phyloP scores from a whole-genome alignment of 352 stramenopile genomes.

The Globisporangium iwayamae region DNA sequence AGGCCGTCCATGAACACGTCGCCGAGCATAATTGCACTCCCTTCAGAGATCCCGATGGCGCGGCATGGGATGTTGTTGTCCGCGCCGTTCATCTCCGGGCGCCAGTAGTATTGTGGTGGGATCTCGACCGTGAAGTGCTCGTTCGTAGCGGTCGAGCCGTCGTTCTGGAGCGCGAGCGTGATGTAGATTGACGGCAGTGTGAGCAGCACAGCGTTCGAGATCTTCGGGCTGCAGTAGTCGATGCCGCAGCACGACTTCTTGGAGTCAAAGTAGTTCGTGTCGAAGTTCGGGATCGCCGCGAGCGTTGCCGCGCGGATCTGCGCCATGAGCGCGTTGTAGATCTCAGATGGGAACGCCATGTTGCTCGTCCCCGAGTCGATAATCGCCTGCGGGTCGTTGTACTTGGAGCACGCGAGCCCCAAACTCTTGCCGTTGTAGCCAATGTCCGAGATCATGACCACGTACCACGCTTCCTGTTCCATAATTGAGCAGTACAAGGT shows the following conservation, averaged over 20 bases:
- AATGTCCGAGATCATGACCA: slow-evolving; percentile 73
- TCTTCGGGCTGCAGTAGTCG: slow-evolving; percentile 66
- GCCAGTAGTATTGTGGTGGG: slow-evolving; percentile 80
- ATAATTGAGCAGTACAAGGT: neutral
- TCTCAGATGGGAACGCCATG: slow-evolving; percentile 63
- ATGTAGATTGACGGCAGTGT: slow-evolving; percentile 75
- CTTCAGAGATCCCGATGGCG: slow-evolving; percentile 76
- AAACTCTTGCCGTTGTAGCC: slow-evolving; percentile 61
- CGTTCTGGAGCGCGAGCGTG: slow-evolving; percentile 54
- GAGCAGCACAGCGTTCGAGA: slow-evolving; percentile 45
- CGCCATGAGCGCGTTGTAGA: slow-evolving; percentile 75
- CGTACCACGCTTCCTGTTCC: slow-evolving; percentile 75
- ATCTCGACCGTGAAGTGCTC: slow-evolving; percentile 78
- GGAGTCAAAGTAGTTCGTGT: slow-evolving; percentile 70
- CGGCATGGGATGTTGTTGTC: slow-evolving; percentile 53
- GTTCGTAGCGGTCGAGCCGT: slow-evolving; percentile 39
- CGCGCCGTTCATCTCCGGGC: slow-evolving; percentile 70
- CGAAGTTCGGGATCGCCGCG: slow-evolving; percentile 52
- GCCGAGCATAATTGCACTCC: slow-evolving; percentile 60
- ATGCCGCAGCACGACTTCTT: slow-evolving; percentile 61
- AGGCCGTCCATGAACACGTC: slow-evolving; percentile 86
- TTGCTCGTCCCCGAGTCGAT: slow-evolving; percentile 84
- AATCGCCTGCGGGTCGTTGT: slow-evolving; percentile 78
- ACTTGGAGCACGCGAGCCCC: slow-evolving; percentile 53
- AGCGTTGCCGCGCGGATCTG: slow-evolving; percentile 63